Conservation (phyloP, 768 basidiomycete species). For the Mycena pura region DNA sequence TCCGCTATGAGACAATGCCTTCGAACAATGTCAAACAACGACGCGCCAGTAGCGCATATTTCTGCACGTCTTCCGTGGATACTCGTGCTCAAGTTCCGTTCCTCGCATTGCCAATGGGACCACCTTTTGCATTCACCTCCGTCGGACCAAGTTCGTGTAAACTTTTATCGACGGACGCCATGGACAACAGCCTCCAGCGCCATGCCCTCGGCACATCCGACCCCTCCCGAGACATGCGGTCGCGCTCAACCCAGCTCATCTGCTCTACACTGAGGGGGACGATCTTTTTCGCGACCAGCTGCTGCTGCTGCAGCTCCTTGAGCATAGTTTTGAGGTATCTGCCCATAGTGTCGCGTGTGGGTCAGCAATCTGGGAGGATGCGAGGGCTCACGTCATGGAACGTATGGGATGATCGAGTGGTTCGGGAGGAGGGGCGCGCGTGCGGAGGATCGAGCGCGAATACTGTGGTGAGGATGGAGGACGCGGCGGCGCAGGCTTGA, state of each 20-base stretch:
- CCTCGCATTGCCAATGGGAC: not conserved
- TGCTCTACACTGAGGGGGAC: not conserved
- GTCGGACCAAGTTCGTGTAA: no score
- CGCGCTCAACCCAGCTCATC: not conserved
- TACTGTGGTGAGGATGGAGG: no score
- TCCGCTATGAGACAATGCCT: not conserved
- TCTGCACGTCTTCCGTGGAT: no score
- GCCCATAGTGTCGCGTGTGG: not conserved
- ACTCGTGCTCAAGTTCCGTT: no score
- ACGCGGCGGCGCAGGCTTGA: not conserved
- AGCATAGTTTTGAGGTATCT: constrained; percentile 30
- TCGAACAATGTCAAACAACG: no score
- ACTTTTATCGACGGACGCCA: no score
- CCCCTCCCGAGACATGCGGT: not conserved
- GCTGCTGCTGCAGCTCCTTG: constrained; percentile 10
- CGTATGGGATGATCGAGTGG: constrained; percentile 20
- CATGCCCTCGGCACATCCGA: not conserved
- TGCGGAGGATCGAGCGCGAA: no score
- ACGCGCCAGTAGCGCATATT: no score
- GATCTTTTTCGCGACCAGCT: not conserved
- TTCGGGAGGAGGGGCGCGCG: no score
- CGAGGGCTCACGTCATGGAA: constrained; percentile 23
- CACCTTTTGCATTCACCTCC: not conserved
- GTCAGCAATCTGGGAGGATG: not conserved
- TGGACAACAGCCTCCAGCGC: constrained; percentile 5